Evolutionary conservation across 2,329 filamentous ascomycete genomes (phyloP), one percentile per base, ranked within the genome.

Genomic region (Escovopsis sp.): DNA sequence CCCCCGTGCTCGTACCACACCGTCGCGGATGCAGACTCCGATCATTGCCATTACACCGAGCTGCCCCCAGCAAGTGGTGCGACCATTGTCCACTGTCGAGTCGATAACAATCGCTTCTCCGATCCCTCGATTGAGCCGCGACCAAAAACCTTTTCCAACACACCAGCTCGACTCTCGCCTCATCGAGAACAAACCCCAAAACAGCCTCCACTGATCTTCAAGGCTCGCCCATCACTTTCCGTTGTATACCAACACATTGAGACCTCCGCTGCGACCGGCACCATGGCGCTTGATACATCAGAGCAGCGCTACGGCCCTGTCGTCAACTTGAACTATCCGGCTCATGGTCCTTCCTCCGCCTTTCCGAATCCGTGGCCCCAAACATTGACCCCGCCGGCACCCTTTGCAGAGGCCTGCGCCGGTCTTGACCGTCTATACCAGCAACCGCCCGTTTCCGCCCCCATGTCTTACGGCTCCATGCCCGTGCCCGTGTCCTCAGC

Each of bases 281-380:
- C 86, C 68, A 94, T 94, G 86, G 85, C 88, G 64, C 77, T 94
- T 70, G 86, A 94, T 68, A 78, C 79, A 57, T 84, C 87, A 63
- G 86, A 89, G 67, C 85, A 79, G 69, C 77, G 77, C 62, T 85
- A 82, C 67, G 84, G 75, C 58, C 75, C 72, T 58, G 65, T 73
- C 60, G 65, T 94, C 68, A 78, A 77, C 63, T 91, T 89, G 70
- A 85, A 89, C 61, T 86, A 85, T 64, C 64, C 68, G 46, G 61
- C 64, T 33, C 59, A 61, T 51, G 48, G 47, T 60, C 70, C 55
- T 59, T 72, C 68, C 58, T 72, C 66, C 77, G 82, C 91, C 50
- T 95, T 95, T 68, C 87, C 82, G 56, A 91, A 95, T 62, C 87
- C 87, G 36, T 95, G 88, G 88, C 74, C 84, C 44, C 72, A 71